Base-by-base conservation (phyloP, 768 basidiomycete species). In the Hygrocybe punicea region DNA sequence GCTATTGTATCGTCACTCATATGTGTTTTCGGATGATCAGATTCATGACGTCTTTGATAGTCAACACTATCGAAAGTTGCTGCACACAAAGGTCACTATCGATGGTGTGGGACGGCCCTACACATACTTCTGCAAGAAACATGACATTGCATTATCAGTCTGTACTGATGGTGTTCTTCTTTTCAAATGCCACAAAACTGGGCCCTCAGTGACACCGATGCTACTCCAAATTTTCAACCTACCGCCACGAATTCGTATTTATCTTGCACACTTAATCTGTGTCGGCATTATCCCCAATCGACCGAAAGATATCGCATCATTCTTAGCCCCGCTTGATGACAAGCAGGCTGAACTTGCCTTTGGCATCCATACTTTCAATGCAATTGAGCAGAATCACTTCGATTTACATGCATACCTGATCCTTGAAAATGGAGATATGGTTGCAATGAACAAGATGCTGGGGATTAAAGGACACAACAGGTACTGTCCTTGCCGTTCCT, bases 201-300 rank as follows among this genome's bases (percentile, higher is more conserved):
- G 29, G 8, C 60, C 62, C 7, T 73, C 72, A 0, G 61, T 62
- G 2, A 78, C 73, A 66, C 80, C 77, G 0, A 55, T 81, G 5
- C 45, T 81, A 13, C 23, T 76, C 0, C 67, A 71, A 51, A 75
- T 77, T 52, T 74, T 72, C 63, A 81, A 81, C 49, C 62, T 81
- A 1, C 72, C 14, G 35, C 57, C 3, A 63, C 58, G 35, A 10
- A 47, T 7, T 44, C 53, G 1, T 74, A 66, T 62, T 82, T 83
- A 52, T 62, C 64, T 0, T 68, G 72, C 29, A 34, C 25, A 0
- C 66, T 64, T 8, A 78, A 81, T 51, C 62, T 82, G n/a, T 25
- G 42, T 79, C 11, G 76, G 76, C 10, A 66, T 79, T 48, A 77
- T 82, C 44, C 80, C 78, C 1, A 77, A 73, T n/a, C 74, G 74